Conservation (phyloP, 306 rosid species). For the Astragalus membranaceus region DNA sequence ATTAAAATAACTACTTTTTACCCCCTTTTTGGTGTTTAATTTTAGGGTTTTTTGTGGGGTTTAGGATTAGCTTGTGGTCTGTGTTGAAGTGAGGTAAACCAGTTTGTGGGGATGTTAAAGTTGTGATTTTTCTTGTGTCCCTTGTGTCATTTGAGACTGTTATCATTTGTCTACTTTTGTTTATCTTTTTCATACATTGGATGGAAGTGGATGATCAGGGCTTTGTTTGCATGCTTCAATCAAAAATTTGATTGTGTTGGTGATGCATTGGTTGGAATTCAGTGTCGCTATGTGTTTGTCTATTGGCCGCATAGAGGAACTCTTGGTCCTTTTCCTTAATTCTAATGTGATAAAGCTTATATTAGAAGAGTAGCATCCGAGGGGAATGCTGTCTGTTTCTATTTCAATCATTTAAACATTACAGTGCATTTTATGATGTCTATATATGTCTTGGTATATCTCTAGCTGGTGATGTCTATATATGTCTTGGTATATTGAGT, state of each 20-base stretch:
- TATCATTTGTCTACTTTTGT: background rate
- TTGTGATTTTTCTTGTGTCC: background rate
- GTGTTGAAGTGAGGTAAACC: background rate
- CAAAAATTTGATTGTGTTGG: background rate
- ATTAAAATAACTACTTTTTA: background rate
- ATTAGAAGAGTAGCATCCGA: background rate
- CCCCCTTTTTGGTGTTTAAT: background rate
- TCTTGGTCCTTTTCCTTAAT: background rate
- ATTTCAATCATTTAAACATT: background rate
- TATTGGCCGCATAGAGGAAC: background rate
- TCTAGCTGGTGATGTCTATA: background rate
- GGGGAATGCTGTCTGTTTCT: background rate
- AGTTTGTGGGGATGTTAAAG: background rate
- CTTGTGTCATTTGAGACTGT: background rate
- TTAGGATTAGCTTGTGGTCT: background rate
- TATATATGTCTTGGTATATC: background rate
- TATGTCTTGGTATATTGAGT: background rate
- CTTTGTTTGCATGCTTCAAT: slow-evolving; percentile 11
- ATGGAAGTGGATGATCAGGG: background rate
- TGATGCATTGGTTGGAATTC: slow-evolving; percentile 16
- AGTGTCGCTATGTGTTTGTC: background rate
- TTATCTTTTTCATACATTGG: background rate
- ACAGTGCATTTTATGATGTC: background rate
- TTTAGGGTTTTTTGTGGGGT: background rate
- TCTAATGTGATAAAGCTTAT: background rate